Percentiles rank a stretch among this genome's conserved stretches.
Conservation (phyloP, 768 basidiomycete species). For the Mycena maculata region DNA sequence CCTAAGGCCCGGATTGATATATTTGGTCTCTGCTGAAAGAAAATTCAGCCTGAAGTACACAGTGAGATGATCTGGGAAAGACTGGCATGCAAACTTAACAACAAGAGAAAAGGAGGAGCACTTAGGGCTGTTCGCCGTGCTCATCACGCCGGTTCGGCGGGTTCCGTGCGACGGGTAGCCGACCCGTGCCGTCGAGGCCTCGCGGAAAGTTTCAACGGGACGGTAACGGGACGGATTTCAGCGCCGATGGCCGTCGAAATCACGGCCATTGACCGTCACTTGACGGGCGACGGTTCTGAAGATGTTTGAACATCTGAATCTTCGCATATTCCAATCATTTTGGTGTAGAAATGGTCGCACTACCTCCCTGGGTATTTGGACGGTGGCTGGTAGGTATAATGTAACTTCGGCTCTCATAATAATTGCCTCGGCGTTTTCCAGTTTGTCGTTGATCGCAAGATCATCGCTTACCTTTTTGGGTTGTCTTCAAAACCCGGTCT, state of each 20-base stretch:
- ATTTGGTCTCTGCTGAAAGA: too few species aligned
- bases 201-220: neutral
- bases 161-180: constrained; percentile 11
- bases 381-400: neutral
- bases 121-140: too few species aligned
- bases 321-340: neutral
- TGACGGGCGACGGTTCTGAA: constrained; percentile 6
- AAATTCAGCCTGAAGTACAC: too few species aligned
- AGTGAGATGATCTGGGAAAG: too few species aligned
- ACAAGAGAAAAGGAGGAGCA: too few species aligned
- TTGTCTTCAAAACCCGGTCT: neutral
- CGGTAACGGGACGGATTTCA: constrained; percentile 3
- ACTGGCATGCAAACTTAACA: too few species aligned
- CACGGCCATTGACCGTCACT: constrained; percentile 9
- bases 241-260: constrained; percentile 1
- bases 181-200: constrained; percentile 4
- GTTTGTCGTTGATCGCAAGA: neutral
- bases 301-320: neutral
- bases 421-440: constrained; percentile 10
- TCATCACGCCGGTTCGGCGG: too few species aligned
- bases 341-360: neutral
- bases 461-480: neutral
- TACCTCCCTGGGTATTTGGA: constrained; percentile 1
- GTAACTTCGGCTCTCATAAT: constrained; percentile 3
- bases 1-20: too few species aligned